Evolutionary conservation across 768 basidiomycete genomes (phyloP).

Genomic region (Xerocomus spinulosus): DNA sequence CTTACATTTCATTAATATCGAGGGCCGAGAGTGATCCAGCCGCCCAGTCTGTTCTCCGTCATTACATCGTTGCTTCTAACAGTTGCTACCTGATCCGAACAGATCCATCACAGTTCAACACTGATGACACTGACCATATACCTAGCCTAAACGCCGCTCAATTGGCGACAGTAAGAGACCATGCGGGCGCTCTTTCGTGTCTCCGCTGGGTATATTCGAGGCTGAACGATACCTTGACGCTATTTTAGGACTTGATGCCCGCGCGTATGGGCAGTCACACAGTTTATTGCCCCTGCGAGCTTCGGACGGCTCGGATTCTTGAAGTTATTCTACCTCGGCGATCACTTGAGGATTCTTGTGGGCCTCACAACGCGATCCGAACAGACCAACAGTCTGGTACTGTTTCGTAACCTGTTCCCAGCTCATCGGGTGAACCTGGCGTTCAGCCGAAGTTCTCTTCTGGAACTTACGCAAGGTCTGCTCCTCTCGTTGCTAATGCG

Average conservation of each 20-base stretch:
- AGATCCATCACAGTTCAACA: neutral
- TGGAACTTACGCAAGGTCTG: neutral
- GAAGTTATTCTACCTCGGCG: neutral
- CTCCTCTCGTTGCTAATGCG: neutral
- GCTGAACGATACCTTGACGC: slow-evolving; percentile 8
- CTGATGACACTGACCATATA: neutral
- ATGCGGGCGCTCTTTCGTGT: neutral
- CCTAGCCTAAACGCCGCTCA: slow-evolving; percentile 3
- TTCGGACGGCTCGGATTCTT: neutral
- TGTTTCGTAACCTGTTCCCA: neutral
- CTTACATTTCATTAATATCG: neutral
- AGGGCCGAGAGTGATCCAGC: neutral
- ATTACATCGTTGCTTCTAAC: neutral
- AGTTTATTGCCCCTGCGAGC: no score
- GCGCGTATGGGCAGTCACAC: neutral
- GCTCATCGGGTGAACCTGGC: neutral
- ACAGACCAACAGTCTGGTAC: neutral
- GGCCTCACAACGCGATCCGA: neutral
- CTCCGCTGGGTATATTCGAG: neutral
- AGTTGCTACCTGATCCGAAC: neutral
- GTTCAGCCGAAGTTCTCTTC: neutral
- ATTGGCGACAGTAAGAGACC: neutral
- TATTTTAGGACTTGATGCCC: neutral
- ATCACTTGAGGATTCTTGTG: neutral
- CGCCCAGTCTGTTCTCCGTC: neutral